These are phyloP conservation scores for Cornus florida DNA, from an alignment of 148 eudicot species.

Conservation along the genomic window DNA sequence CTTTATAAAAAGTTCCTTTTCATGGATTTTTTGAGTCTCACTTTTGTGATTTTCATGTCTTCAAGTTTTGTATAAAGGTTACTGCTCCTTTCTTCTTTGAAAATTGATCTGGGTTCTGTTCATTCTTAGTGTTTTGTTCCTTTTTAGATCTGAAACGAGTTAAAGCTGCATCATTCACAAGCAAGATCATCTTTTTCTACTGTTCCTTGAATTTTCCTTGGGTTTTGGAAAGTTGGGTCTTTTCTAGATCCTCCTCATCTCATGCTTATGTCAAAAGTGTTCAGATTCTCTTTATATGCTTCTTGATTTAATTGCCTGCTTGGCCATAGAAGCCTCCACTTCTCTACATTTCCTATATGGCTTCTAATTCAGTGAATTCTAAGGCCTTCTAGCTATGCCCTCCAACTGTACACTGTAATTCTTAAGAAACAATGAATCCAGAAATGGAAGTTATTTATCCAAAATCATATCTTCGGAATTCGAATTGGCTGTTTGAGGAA, in stretches of 20 bases:
- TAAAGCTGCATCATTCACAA: slow-evolving; percentile 4
- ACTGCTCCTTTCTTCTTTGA: not conserved
- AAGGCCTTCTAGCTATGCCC: not conserved
- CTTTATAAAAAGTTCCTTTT: not conserved
- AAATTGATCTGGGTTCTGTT: slow-evolving; percentile 10
- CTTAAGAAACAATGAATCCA: slow-evolving; percentile 22
- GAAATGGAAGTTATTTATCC: slow-evolving; percentile 25
- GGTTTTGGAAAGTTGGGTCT: slow-evolving; percentile 30
- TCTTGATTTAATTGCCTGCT: slow-evolving; percentile 22
- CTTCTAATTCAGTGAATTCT: not conserved
- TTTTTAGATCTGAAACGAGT: slow-evolving; percentile 17
- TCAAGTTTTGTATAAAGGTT: not conserved
- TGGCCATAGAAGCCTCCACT: slow-evolving; percentile 8
- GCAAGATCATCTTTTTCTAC: slow-evolving; percentile 23
- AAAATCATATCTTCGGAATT: slow-evolving; percentile 15
- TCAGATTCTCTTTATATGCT: slow-evolving; percentile 23
- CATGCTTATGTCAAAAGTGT: slow-evolving; percentile 29
- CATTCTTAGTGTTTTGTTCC: slow-evolving; percentile 3
- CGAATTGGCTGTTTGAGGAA: slow-evolving; percentile 46
- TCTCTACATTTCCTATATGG: not conserved
- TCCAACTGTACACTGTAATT: not conserved
- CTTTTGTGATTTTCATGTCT: not conserved
- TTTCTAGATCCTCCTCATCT: slow-evolving; percentile 28
- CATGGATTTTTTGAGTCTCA: not conserved
- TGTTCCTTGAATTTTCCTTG: slow-evolving; percentile 21